Base-by-base conservation (phyloP, 768 basidiomycete genomes). In the Boletus reticuloceps region DNA sequence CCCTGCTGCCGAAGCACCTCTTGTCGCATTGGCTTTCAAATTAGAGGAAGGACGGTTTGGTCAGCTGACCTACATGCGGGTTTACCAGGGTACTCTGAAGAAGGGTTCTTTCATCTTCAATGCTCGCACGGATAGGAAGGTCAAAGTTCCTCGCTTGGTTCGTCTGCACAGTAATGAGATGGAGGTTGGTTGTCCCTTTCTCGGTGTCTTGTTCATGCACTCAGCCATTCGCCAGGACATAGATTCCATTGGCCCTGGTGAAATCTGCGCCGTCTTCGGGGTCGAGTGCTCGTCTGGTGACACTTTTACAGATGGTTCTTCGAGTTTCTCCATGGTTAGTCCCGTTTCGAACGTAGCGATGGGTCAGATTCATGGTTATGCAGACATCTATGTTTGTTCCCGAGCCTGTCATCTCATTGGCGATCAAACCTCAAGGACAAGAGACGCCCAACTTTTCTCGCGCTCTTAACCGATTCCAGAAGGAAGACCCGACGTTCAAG, bases 161-260 rank as follows among this genome's bases (percentile, higher is more conserved):
- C 83, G 94, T 55, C 96, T 99, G 97, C 97, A 99, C 72, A 91
- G 89, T 71, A 91, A 98, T 60, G 96, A 99, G 72, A 98, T 98
- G 97, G 97, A 99, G 84, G 91, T 91, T 48, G 37, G 80, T 67
- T 4, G 27, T 29, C 2, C 36, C 6, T 54, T 46, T 32, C 16
- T 17, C 1, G 19, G 4, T 29, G 10, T 48, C 34, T 38, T 45
- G 36, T 41, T 14, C 39, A 29, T 27, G 34, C 4, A 12, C 25
- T 51, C 16, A 58, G 27, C 44, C 5, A n/a, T 29, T 46, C 32
- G 49, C 10, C 58, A 92, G 91, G 96, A 99, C 64, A 88, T 99
- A 53, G 89, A 94, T 45, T 82, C 84, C 10, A 89, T 99, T 62
- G 94, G 94, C 0, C 94, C 96, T 29, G 97, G 97, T 54, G 97